A percentile compares a stretch with the other conserved stretches of the same genome.
Evolutionary conservation across 345 rosid species (phyloP).

Genomic region (Cochlearia excelsa): DNA sequence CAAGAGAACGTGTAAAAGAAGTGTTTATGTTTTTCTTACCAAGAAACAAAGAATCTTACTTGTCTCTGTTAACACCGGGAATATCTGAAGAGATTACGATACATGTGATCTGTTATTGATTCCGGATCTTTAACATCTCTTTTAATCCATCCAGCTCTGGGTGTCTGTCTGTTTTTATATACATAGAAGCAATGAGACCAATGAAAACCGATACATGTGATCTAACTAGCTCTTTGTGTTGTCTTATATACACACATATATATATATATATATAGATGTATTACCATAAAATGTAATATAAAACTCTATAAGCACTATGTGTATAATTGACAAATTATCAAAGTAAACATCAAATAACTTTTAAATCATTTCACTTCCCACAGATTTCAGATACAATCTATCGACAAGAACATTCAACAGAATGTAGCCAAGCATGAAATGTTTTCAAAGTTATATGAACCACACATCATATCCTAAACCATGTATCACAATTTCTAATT

Average conservation of each 20-base stretch:
- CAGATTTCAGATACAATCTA: conserved; percentile 2
- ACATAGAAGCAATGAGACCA: too few relatives aligned
- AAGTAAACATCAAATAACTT: background rate
- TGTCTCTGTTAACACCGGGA: conserved; percentile 81
- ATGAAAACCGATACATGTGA: too few relatives aligned
- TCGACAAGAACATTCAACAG: background rate
- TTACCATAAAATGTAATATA: too few relatives aligned
- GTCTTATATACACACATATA: too few relatives aligned
- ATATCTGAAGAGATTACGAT: conserved; percentile 75
- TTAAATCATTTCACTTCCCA: background rate
- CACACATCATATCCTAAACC: background rate
- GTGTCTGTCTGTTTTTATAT: conserved; percentile 67
- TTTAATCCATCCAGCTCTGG: conserved; percentile 86
- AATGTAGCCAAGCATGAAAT: background rate
- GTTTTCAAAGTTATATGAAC: background rate
- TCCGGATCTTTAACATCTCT: conserved; percentile 76
- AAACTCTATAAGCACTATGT: background rate
- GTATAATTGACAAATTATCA: conserved; percentile 2
- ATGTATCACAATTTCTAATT: too few relatives aligned
- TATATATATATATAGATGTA: too few relatives aligned
- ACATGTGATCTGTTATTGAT: conserved; percentile 91
- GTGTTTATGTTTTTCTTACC: background rate
- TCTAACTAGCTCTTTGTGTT: too few relatives aligned
- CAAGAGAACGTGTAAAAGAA: background rate
- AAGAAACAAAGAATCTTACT: conserved; percentile 37